Conservation (phyloP, 1,284 basidiomycete species). For the Phylloporus sp. region DNA sequence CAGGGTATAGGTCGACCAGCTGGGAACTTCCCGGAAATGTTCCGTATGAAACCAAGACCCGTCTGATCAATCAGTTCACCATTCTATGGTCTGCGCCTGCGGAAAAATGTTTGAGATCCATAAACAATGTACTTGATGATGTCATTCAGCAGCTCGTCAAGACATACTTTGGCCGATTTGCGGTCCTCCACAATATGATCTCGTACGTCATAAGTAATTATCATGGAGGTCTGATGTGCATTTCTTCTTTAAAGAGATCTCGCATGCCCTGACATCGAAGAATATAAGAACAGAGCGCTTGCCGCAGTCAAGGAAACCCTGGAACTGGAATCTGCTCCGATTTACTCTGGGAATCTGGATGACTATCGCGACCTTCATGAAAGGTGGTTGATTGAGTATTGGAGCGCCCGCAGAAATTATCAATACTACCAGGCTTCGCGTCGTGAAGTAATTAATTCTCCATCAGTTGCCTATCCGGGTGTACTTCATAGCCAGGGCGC, state of each 20-base stretch:
- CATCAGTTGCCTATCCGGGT: too few species aligned
- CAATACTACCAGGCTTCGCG: not conserved
- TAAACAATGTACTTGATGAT: slow-evolving; percentile 30
- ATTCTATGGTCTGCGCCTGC: slow-evolving; percentile 46
- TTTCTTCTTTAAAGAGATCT: slow-evolving; percentile 18
- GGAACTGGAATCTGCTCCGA: slow-evolving; percentile 31
- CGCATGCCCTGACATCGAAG: slow-evolving; percentile 29
- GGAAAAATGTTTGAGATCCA: slow-evolving; percentile 42
- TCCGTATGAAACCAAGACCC: slow-evolving; percentile 53
- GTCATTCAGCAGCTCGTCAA: slow-evolving; percentile 25
- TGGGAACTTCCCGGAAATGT: slow-evolving; percentile 58
- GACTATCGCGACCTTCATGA: slow-evolving; percentile 30
- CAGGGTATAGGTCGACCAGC: slow-evolving; percentile 42
- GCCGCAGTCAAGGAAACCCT: slow-evolving; percentile 28
- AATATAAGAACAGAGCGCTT: slow-evolving; percentile 16
- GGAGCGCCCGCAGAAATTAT: slow-evolving; percentile 12
- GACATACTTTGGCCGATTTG: slow-evolving; percentile 41
- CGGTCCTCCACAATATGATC: slow-evolving; percentile 32
- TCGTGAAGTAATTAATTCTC: too few species aligned
- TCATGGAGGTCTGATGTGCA: not conserved
- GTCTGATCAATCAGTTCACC: slow-evolving; percentile 45
- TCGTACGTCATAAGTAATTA: slow-evolving; percentile 25
- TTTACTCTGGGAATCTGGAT: slow-evolving; percentile 39
- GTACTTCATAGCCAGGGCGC: too few species aligned
- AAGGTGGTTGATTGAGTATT: slow-evolving; percentile 27